These are phyloP conservation scores for Elsinoe australis DNA, from an alignment of 2,329 filamentous ascomycete species.

Conservation along the genomic window DNA sequence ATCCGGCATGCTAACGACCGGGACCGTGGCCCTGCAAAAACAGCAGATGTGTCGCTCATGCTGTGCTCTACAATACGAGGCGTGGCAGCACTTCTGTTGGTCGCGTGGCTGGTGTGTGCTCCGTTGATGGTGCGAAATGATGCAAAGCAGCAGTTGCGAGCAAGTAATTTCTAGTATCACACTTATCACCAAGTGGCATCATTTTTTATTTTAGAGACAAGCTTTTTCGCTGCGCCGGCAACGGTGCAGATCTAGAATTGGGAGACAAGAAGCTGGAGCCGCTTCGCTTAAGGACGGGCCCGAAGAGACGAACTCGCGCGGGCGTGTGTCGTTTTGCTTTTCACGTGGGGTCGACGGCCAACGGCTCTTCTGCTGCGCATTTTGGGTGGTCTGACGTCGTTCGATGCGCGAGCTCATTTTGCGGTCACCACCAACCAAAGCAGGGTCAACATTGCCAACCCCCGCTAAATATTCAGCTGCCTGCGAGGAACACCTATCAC, in stretches of 20 bases:
- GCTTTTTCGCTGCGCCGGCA: slow-evolving; percentile 13
- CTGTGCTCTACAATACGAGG: no score
- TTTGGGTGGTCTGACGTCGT: slow-evolving; percentile 14
- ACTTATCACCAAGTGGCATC: slow-evolving; percentile 10
- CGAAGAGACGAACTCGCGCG: no score
- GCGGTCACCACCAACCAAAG: background rate
- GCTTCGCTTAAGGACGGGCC: no score
- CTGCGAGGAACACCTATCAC: background rate
- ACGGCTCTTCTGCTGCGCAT: background rate
- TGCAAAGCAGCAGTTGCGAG: slow-evolving; percentile 4
- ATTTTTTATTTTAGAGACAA: slow-evolving; percentile 1
- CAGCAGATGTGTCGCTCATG: no score
- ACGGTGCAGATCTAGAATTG: slow-evolving; percentile 12
- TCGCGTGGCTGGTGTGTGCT: background rate
- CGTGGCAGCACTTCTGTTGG: no score
- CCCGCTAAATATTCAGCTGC: background rate
- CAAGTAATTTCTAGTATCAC: slow-evolving; percentile 2
- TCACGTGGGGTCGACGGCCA: background rate
- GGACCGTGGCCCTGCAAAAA: background rate
- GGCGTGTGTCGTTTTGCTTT: slow-evolving; percentile 2
- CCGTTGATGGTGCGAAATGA: background rate
- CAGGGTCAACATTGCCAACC: background rate
- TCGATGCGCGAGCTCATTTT: slow-evolving; percentile 2
- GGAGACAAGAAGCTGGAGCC: background rate
- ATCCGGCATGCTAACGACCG: background rate